These are phyloP conservation scores for Leccinum boreale DNA, from an alignment of 768 basidiomycete genomes.

Conservation along the genomic window DNA sequence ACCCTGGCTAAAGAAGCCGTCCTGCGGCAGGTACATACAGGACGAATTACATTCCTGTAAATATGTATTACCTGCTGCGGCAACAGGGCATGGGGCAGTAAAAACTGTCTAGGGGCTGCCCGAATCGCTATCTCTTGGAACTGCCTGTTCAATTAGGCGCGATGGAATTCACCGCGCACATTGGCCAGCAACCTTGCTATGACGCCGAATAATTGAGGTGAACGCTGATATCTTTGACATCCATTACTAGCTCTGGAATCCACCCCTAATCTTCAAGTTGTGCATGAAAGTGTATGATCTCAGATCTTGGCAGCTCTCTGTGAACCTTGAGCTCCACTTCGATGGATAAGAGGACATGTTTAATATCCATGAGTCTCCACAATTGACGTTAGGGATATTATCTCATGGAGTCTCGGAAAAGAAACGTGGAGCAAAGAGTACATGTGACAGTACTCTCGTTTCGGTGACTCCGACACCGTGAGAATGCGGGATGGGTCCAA, in stretches of 20 bases:
- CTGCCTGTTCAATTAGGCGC: background rate
- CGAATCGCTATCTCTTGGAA: background rate
- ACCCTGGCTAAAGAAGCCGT: slow-evolving; percentile 2
- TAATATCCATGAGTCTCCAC: background rate
- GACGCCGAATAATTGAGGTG: background rate
- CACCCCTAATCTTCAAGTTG: background rate
- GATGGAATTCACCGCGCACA: background rate
- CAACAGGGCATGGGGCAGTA: slow-evolving; percentile 29
- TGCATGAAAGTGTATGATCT: background rate
- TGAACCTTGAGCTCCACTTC: background rate
- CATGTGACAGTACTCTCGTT: background rate
- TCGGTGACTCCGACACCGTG: background rate
- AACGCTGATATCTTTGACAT: background rate
- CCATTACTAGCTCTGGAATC: background rate
- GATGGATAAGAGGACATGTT: background rate
- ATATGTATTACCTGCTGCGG: slow-evolving; percentile 38
- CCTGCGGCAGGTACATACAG: background rate
- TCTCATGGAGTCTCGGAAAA: no score
- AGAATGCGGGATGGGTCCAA: slow-evolving; percentile 4
- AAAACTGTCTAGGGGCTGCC: background rate
- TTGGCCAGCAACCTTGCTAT: background rate
- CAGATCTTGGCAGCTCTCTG: background rate
- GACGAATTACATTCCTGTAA: slow-evolving; percentile 20
- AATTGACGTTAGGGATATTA: background rate
- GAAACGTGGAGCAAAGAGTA: no score